Base-by-base conservation (phyloP, 495 filamentous ascomycete species). In the Penicillium pancosmium region DNA sequence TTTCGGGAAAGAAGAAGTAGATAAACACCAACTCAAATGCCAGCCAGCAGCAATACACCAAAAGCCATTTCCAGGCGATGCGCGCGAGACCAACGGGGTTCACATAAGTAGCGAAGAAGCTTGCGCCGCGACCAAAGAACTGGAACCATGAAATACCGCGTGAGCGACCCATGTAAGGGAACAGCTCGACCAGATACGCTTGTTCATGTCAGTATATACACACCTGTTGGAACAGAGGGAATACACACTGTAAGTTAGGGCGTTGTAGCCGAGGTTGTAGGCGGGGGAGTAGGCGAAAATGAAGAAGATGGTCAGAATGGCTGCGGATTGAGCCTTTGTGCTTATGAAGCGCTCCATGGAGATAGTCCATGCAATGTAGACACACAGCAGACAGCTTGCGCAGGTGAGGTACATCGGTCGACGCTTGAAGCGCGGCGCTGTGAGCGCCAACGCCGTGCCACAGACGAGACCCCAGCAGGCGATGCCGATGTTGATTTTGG, bases 251-350 rank as follows among this genome's bases (percentile, higher is more conserved):
- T 87, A 89, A 1, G 86, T 86, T 36, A 88, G 72, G 35, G 86
- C 85, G 54, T 88, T 88, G 62, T 88, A 86, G n/a, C 84, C 86
- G 55, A 88, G 77, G 61, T 87, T 88, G 59, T 88, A 88, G 60
- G 80, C 82, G 3, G 85, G 86, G 1, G 78, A 80, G 64, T 88
- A 89, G 25, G 75, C 71, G 61, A 86, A 89, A 59, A 86, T 86
- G 58, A 86, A 87, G 73, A 88, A 83, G 51, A 88, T 68, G 9
- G 81, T 82, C 23, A 82, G 61, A 18, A 74, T 76, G 11, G 79
- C 79, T 12, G 82, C 78, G 0, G 75, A 68, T 0, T 73, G 60
- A 34, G 68, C 64, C 43, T 76, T 69, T 2, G 71, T 74, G 44
- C 73, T 70, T n/a, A 81, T 73, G 53, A 77, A 78, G 64, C 81